Conservation (phyloP, 1,284 basidiomycete species). For the Apiotrichum sp. region DNA sequence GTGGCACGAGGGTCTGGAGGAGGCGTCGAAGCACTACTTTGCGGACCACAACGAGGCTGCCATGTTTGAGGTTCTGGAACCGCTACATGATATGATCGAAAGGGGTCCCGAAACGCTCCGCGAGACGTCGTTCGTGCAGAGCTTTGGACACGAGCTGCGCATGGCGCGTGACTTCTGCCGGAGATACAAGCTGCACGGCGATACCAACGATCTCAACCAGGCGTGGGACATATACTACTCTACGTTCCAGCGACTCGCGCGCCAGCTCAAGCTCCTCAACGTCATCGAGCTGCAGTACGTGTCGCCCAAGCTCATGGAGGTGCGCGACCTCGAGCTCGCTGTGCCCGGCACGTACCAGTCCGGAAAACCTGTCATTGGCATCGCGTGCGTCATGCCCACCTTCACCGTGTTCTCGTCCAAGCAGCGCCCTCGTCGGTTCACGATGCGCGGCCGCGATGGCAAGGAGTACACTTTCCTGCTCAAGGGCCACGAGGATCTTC, state of each 20-base stretch:
- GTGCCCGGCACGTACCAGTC: conserved; percentile 95
- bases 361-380: conserved; percentile 78
- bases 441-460: conserved; percentile 84
- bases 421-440: conserved; percentile 87
- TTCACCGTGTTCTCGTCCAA: conserved; percentile 95
- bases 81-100: conserved; percentile 89
- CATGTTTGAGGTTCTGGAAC: conserved; percentile 95
- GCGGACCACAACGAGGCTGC: conserved; percentile 99
- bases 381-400: conserved; percentile 76
- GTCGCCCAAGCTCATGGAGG: conserved; percentile 84
- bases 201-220: conserved; percentile 85
- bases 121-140: conserved; percentile 92
- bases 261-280: conserved; percentile 82
- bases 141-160: conserved; percentile 85
- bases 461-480: conserved; percentile 88
- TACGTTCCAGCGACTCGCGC: conserved; percentile 96
- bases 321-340: conserved; percentile 84
- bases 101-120: conserved; percentile 85
- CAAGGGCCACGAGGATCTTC: conserved; percentile 98
- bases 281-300: conserved; percentile 96
- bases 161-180: conserved; percentile 92
- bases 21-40: conserved; percentile 94
- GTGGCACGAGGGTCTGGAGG: conserved; percentile 98
- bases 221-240: conserved; percentile 99
- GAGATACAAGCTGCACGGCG: conserved; percentile 79